Conservation (phyloP, 106 monocot species). For the Dendrobium catenatum region DNA sequence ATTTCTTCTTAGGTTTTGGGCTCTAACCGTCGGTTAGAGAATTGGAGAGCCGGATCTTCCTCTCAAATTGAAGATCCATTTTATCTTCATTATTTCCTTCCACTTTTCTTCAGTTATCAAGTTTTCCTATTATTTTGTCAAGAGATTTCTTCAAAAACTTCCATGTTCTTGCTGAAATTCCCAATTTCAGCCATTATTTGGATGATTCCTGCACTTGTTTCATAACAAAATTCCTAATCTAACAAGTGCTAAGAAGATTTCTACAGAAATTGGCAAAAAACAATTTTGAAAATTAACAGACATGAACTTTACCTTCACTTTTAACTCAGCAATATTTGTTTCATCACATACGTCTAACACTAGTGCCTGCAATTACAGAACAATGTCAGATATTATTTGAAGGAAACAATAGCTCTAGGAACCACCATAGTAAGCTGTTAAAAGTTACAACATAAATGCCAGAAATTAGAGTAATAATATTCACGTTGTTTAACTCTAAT, state of each 20-base stretch:
- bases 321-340: constrained; percentile 72
- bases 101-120: too few species aligned
- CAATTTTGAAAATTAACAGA: not conserved
- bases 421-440: not conserved
- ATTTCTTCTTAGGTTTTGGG: too few species aligned
- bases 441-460: not conserved
- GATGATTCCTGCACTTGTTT: too few species aligned
- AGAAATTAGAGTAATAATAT: not conserved
- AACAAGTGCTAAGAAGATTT: not conserved
- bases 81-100: too few species aligned
- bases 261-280: not conserved
- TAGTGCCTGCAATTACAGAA: constrained; percentile 37
- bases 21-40: too few species aligned
- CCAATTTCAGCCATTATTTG: too few species aligned
- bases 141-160: too few species aligned
- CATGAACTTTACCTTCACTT: constrained; percentile 54
- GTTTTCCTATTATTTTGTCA: too few species aligned
- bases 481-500: not conserved
- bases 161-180: too few species aligned
- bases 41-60: too few species aligned
- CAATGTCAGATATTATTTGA: not conserved
- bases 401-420: not conserved
- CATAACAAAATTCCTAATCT: not conserved
- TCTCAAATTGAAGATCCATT: too few species aligned
- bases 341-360: constrained; percentile 70